phyloP scores from a whole-genome alignment of 345 rosid genomes.

The Combretum micranthum region DNA sequence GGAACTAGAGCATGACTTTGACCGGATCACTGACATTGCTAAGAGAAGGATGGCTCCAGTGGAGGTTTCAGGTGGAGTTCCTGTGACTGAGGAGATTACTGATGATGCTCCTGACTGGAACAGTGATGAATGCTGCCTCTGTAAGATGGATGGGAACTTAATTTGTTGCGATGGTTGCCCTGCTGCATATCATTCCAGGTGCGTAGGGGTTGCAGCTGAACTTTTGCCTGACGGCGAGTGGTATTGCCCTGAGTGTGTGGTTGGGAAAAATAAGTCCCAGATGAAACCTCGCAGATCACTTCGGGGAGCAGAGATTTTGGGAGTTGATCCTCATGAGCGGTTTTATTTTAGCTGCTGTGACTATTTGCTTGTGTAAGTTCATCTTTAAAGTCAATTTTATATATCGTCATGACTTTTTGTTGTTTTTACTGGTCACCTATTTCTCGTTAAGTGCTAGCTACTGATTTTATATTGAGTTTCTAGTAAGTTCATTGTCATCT shows the following conservation, averaged over 20 bases:
- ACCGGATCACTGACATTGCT: conserved; percentile 38
- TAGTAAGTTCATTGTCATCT: too few species aligned
- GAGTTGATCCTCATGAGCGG: conserved; percentile 68
- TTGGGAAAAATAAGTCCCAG: conserved; percentile 45
- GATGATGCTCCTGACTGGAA: conserved; percentile 67
- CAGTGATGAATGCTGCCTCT: conserved; percentile 86
- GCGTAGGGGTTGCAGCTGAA: conserved; percentile 74
- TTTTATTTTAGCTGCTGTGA: conserved; percentile 71
- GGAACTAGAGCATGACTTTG: conserved; percentile 61
- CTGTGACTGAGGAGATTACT: conserved; percentile 44
- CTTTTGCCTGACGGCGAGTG: conserved; percentile 94
- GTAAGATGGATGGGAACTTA: conserved; percentile 94
- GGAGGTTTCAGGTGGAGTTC: conserved; percentile 40
- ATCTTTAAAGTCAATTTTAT: conserved; percentile 2
- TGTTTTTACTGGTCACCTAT: too few species aligned
- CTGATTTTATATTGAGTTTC: too few species aligned
- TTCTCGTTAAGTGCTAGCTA: too few species aligned
- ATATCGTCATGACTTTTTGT: not conserved
- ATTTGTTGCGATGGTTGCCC: conserved; percentile 99
- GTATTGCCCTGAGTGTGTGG: conserved; percentile 95
- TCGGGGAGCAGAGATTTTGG: conserved; percentile 89
- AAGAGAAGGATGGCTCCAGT: conserved; percentile 44
- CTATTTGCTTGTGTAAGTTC: conserved; percentile 93
- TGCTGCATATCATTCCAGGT: conserved; percentile 97
- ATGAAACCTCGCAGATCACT: conserved; percentile 48